Base-by-base conservation (phyloP, 1,139 yeast species). In the Kurtzmaniella quercitrusa region DNA sequence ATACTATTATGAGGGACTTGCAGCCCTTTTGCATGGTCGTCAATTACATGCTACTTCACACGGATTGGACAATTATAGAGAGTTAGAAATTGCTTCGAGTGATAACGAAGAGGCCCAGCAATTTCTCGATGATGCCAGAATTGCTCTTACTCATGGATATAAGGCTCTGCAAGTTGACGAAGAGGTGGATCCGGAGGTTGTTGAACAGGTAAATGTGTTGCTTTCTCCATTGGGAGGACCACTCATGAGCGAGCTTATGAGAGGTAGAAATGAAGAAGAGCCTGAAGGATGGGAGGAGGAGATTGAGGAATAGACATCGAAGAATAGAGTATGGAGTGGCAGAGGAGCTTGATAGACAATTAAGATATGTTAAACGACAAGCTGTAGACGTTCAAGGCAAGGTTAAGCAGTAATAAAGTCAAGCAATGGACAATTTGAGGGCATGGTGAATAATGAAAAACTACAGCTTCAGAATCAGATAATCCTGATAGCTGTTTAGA, bases 1-100 rank as follows among this genome's bases (percentile, higher is more conserved):
- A 33, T 84, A 78, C 57, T 91, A 91, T 59, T 69, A 89, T 52
- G 95, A 88, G 58, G 94, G 94, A 0, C 79, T 90, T 56, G 81
- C 94, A 1, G 73, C 82, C 55, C 75, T 82, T 49, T 70, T 87
- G 53, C 70, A 68, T 43, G 81, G 83, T 14, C 81, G 82, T 49
- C 60, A 70, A 47, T 51, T 57, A 6, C 65, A 46, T 59, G 50
- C 48, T 21, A 48, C 48, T 17, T 41, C 40, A 14, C 21, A 43
- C 6, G 41, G 46, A 6, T 37, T 62, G 36, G 64, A 65, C 42
- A 80, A 78, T 50, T 78, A 78, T 55, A 72, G 81, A 52, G 81
- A 77, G 15, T 54, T 73, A 21, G 68, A 69, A 10, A 50, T 77
- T 16, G 57, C 59, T 27, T 46, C 65, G 19, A 48, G 53, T 12